Evolutionary conservation across 257 asterid species (phyloP).

Genomic region (Solanum paucissectum): DNA sequence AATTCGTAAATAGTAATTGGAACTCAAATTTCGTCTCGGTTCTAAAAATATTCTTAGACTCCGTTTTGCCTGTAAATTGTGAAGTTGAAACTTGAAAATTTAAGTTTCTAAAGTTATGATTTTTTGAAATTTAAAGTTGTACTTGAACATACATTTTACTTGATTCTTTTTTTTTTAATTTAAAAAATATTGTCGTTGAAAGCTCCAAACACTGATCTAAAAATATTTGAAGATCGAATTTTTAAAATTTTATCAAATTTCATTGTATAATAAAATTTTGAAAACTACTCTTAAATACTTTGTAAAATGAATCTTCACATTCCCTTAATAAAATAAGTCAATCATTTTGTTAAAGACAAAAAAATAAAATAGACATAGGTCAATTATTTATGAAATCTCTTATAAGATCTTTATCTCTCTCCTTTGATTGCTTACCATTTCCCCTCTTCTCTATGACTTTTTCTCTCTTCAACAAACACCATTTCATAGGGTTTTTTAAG

Average conservation of each 20-base stretch:
- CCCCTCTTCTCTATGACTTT: background rate
- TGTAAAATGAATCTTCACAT: background rate
- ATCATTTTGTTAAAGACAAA: too few species aligned
- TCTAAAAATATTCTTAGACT: background rate
- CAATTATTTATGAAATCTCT: background rate
- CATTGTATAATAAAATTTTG: background rate
- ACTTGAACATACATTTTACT: background rate
- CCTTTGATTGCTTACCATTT: background rate
- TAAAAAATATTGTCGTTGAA: background rate
- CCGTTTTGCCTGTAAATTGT: background rate
- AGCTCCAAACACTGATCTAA: background rate
- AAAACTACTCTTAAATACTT: too few species aligned
- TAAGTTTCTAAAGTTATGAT: background rate
- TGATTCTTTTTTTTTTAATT: background rate
- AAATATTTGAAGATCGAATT: background rate
- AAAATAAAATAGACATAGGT: background rate
- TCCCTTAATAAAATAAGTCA: background rate
- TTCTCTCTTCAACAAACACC: constrained; percentile 1
- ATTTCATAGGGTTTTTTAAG: background rate
- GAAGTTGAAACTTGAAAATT: background rate
- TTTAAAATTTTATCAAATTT: background rate
- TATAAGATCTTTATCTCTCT: background rate
- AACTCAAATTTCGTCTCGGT: background rate
- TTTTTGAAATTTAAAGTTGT: background rate
- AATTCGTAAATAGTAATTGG: background rate